Percentiles rank a stretch among this genome's conserved stretches.
Conservation (phyloP, 345 rosid species). For the Dipteronia dyeriana region DNA sequence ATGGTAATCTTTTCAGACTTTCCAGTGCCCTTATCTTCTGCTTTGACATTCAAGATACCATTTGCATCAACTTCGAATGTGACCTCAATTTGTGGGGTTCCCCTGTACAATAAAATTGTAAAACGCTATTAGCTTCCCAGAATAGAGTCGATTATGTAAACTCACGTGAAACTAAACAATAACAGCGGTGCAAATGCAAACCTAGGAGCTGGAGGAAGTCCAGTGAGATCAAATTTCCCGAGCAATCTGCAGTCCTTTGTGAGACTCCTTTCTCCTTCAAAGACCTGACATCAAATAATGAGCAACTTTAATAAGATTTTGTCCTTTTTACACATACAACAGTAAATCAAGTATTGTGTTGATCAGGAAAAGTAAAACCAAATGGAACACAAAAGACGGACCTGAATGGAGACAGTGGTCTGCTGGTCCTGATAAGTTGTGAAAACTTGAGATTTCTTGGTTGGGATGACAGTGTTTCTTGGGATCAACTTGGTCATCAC, state of each 20-base stretch:
- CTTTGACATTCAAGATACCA: conserved; percentile 87
- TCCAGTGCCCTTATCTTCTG: conserved; percentile 90
- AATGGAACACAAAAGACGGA: not conserved
- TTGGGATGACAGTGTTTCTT: conserved; percentile 95
- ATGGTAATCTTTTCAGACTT: conserved; percentile 94
- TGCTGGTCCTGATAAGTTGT: conserved; percentile 99
- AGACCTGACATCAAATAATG: conserved; percentile 50
- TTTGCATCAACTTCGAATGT: conserved; percentile 96
- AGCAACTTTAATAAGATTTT: conserved; percentile 6
- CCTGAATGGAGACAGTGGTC: conserved; percentile 95
- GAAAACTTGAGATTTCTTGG: conserved; percentile 98
- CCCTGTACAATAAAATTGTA: conserved; percentile 46
- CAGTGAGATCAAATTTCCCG: conserved; percentile 79
- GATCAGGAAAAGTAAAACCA: not conserved
- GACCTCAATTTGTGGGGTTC: conserved; percentile 97
- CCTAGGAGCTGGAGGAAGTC: conserved; percentile 97
- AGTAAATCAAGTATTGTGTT: too few relatives aligned
- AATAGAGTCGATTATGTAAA: not conserved
- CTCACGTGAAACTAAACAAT: not conserved
- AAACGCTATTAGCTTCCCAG: not conserved
- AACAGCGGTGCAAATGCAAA: conserved; percentile 12
- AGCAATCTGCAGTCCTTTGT: conserved; percentile 90
- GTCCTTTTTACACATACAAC: not conserved
- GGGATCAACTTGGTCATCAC: conserved; percentile 99
- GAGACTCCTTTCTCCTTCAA: conserved; percentile 98